A percentile compares a stretch with the other conserved stretches of the same genome.
Evolutionary conservation across 306 rosid genomes (phyloP).

Genomic region (Cucumis cinereus): DNA sequence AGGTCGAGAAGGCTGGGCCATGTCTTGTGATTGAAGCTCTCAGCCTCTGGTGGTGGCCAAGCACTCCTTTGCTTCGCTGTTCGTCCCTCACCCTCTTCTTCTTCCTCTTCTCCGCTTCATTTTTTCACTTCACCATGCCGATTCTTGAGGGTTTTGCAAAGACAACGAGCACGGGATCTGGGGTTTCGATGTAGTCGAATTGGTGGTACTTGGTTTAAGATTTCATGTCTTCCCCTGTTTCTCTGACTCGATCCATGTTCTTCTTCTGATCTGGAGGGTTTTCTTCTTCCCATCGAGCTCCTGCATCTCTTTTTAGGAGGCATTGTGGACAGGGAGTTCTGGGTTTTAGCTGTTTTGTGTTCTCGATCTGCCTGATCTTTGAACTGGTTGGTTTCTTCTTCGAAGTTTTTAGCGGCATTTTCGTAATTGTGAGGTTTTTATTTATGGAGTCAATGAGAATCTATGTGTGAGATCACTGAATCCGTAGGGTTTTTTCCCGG

Average conservation of each 20-base stretch:
- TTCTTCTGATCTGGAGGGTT: conserved; percentile 24
- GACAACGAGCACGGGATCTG: conserved; percentile 9
- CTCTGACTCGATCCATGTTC: conserved; percentile 12
- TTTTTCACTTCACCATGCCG: background rate
- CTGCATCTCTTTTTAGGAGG: background rate
- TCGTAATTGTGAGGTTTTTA: background rate
- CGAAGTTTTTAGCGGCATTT: conserved; percentile 1
- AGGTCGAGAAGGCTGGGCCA: conserved; percentile 6
- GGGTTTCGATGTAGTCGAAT: background rate
- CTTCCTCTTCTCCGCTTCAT: background rate
- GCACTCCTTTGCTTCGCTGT: background rate
- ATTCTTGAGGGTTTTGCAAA: conserved; percentile 2
- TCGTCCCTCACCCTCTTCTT: background rate
- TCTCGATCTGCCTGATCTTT: conserved; percentile 13
- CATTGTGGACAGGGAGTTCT: background rate
- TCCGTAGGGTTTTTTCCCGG: background rate
- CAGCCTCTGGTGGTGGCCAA: background rate
- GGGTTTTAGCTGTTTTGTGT: conserved; percentile 11
- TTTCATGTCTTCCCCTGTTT: conserved; percentile 12
- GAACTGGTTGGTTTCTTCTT: conserved; percentile 22
- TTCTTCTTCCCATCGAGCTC: conserved; percentile 9
- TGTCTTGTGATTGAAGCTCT: background rate
- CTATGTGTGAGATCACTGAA: background rate
- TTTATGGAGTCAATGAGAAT: background rate
- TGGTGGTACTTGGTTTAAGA: conserved; percentile 10